phyloP scores from a whole-genome alignment of 805 yeast species.

The Cyberlindnera saturnus region DNA sequence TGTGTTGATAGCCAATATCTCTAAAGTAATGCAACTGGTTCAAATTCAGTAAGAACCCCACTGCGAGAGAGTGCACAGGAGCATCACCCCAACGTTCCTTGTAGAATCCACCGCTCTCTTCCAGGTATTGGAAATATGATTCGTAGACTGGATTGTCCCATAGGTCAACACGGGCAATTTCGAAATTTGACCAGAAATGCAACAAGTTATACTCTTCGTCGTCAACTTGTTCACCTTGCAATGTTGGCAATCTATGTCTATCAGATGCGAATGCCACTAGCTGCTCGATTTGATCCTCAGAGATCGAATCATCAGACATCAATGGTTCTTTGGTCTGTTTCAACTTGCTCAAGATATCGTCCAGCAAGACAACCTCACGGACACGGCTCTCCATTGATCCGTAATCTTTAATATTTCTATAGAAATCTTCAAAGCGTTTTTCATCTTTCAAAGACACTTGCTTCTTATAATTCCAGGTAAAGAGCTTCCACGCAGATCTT shows the following conservation, averaged over 20 bases:
- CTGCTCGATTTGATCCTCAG: slow-evolving; percentile 28
- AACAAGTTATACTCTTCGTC: slow-evolving; percentile 69
- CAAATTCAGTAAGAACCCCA: slow-evolving; percentile 64
- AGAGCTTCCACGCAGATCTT: slow-evolving; percentile 66
- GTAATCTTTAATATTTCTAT: slow-evolving; percentile 23
- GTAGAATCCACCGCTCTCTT: slow-evolving; percentile 75
- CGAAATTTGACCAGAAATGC: slow-evolving; percentile 93
- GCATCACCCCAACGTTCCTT: slow-evolving; percentile 98
- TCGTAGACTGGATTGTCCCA: slow-evolving; percentile 63
- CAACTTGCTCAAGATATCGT: slow-evolving; percentile 22
- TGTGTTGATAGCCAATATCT: slow-evolving; percentile 86
- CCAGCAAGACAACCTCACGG: slow-evolving; percentile 26
- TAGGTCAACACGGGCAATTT: slow-evolving; percentile 77
- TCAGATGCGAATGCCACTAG: slow-evolving; percentile 34
- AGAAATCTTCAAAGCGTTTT: slow-evolving; percentile 23
- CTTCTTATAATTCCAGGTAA: slow-evolving; percentile 36
- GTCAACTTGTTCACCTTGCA: slow-evolving; percentile 52
- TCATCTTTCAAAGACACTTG: slow-evolving; percentile 29
- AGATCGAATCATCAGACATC: slow-evolving; percentile 17
- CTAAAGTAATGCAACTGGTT: slow-evolving; percentile 83
- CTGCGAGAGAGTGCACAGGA: slow-evolving; percentile 85
- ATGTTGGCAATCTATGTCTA: slow-evolving; percentile 24
- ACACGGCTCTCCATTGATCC: slow-evolving; percentile 22
- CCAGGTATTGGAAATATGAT: slow-evolving; percentile 63
- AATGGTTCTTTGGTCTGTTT: neutral